These are phyloP conservation scores for Diophrys appendiculata DNA, from an alignment of 73 alveolate genomes.

Conservation along the genomic window DNA sequence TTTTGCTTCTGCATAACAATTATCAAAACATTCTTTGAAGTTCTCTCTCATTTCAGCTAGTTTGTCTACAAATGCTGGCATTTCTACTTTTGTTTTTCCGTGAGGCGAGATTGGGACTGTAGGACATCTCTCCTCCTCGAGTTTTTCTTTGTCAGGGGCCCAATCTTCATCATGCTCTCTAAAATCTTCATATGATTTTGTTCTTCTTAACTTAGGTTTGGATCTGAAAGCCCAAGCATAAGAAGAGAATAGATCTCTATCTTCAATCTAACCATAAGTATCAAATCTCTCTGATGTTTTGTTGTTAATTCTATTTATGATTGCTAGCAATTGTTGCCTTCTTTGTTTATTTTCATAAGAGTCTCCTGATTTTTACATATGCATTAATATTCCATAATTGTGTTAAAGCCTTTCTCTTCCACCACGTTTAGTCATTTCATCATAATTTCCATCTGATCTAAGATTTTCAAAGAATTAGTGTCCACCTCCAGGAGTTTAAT, in stretches of 20 bases:
- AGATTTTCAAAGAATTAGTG: too few relatives aligned
- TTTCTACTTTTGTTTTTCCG: constrained; percentile 1
- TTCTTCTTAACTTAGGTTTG: constrained; percentile 4
- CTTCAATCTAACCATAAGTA: background rate
- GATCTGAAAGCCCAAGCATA: constrained; percentile 8
- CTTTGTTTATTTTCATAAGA: background rate
- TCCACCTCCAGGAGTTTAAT: too few relatives aligned
- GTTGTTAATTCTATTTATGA: constrained; percentile 1
- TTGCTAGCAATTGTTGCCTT: background rate
- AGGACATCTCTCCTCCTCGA: constrained; percentile 38
- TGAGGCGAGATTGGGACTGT: constrained; percentile 23
- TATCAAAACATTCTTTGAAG: constrained; percentile 22
- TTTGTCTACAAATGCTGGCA: constrained; percentile 36
- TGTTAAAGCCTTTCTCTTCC: background rate
- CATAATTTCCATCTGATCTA: too few relatives aligned
- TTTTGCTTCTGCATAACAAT: constrained; percentile 42
- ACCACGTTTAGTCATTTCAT: too few relatives aligned
- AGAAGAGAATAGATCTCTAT: background rate
- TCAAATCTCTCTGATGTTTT: background rate
- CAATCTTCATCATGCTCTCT: constrained; percentile 41
- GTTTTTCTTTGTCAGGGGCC: constrained; percentile 19
- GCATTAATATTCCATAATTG: background rate
- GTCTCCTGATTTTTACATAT: background rate
- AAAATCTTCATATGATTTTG: constrained; percentile 34
- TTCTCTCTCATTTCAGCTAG: constrained; percentile 27